Conservation (phyloP, 305 asterid genomes). For the Fraxinus ornus region DNA sequence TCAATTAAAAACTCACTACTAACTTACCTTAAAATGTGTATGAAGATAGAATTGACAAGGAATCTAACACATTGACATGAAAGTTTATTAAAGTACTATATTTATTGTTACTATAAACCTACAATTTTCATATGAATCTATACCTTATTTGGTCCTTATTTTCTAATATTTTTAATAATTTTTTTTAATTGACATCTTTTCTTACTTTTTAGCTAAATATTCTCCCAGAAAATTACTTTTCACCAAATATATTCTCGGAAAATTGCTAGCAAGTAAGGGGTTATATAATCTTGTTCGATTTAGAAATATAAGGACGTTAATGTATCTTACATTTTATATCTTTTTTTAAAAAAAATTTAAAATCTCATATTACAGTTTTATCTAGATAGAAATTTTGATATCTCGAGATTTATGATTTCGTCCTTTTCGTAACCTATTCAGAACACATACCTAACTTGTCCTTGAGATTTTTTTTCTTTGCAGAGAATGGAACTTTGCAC, state of each 20-base stretch:
- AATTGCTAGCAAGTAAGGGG: too few relatives aligned
- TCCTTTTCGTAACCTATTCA: neutral
- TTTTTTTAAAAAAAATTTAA: too few relatives aligned
- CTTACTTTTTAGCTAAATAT: too few relatives aligned
- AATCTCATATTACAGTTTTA: neutral
- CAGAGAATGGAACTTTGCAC: constrained; percentile 17
- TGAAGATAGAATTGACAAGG: neutral
- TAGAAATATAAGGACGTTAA: too few relatives aligned
- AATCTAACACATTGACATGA: neutral
- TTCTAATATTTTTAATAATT: too few relatives aligned
- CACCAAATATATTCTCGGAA: neutral
- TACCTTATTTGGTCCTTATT: neutral
- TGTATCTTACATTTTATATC: neutral
- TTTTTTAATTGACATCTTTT: too few relatives aligned
- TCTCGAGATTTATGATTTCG: neutral
- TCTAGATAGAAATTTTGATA: neutral
- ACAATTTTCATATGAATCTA: neutral
- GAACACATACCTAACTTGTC: neutral
- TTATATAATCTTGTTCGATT: too few relatives aligned
- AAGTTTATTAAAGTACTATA: neutral
- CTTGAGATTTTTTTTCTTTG: neutral
- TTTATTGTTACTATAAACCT: neutral
- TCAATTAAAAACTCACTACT: neutral
- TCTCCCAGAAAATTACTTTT: too few relatives aligned
- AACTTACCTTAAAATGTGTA: neutral